Percentiles rank a stretch among this genome's conserved stretches.
These are phyloP conservation scores for Pseudonectria buxi DNA, from an alignment of 2,329 filamentous ascomycete species.

Conservation along the genomic window DNA sequence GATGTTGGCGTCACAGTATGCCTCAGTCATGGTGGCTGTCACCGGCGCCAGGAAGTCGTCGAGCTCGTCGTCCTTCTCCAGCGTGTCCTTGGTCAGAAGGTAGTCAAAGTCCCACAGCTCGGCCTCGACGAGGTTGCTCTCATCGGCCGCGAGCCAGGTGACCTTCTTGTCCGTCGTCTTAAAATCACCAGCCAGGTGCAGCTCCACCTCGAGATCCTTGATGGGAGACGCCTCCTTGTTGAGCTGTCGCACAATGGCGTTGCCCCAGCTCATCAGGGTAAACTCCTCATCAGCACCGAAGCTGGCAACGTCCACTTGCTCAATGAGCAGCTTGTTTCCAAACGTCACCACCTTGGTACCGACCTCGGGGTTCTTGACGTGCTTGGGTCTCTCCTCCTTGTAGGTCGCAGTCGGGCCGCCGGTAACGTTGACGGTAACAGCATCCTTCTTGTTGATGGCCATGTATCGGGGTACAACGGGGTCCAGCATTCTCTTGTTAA, in stretches of 20 bases:
- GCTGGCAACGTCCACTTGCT: conserved; percentile 76
- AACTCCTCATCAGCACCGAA: conserved; percentile 86
- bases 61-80: conserved; percentile 79
- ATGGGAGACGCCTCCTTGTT: conserved; percentile 49
- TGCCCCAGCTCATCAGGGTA: conserved; percentile 95
- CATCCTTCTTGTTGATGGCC: conserved; percentile 62
- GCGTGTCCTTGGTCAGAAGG: conserved; percentile 88
- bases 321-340: conserved; percentile 68
- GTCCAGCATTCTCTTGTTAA: conserved; percentile 79
- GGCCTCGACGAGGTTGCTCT: conserved; percentile 69
- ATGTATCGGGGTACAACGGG: conserved; percentile 68
- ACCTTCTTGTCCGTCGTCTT: conserved; percentile 96
- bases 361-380: conserved; percentile 80
- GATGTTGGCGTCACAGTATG: conserved; percentile 75
- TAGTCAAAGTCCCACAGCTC: conserved; percentile 95
- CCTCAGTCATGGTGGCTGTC: conserved; percentile 68
- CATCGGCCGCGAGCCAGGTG: conserved; percentile 77
- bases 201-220: conserved; percentile 67
- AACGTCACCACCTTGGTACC: conserved; percentile 82
- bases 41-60: conserved; percentile 75
- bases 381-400: conserved; percentile 73
- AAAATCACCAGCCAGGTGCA: conserved; percentile 89
- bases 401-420: conserved; percentile 58
- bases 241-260: conserved; percentile 69
- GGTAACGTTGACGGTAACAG: conserved; percentile 62